These are phyloP conservation scores for Ciborinia camelliae DNA, from an alignment of 2,329 filamentous ascomycete species.

Conservation along the genomic window DNA sequence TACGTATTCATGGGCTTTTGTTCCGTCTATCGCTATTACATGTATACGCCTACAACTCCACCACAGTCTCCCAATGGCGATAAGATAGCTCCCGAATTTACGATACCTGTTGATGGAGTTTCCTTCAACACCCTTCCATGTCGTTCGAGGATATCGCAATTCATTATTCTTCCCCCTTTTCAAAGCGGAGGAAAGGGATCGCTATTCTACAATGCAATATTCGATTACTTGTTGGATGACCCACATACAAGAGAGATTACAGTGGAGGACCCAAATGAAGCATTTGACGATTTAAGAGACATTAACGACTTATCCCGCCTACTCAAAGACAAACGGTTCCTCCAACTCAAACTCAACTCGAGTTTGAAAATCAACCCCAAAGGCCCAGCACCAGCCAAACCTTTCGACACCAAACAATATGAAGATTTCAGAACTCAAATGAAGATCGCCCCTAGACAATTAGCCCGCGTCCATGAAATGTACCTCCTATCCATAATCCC, in stretches of 20 bases:
- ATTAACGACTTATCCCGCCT: constrained; percentile 68
- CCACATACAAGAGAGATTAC: constrained; percentile 72
- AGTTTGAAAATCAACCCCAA: constrained; percentile 48
- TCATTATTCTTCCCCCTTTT: constrained; percentile 84
- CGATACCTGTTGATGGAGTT: constrained; percentile 37
- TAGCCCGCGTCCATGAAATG: constrained; percentile 71
- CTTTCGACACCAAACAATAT: constrained; percentile 56
- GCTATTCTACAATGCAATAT: constrained; percentile 77
- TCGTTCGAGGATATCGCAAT: constrained; percentile 86
- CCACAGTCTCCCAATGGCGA: constrained; percentile 40
- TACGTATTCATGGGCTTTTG: constrained; percentile 87
- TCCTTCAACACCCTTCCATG: constrained; percentile 63
- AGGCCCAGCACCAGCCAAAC: constrained; percentile 48
- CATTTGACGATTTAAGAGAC: constrained; percentile 77
- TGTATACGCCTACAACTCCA: constrained; percentile 50
- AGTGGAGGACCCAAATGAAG: constrained; percentile 89
- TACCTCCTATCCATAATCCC: constrained; percentile 63
- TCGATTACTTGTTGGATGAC: constrained; percentile 62
- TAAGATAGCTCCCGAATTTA: constrained; percentile 43
- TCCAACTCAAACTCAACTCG: constrained; percentile 53
- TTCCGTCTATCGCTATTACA: constrained; percentile 85
- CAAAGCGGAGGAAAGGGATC: constrained; percentile 77
- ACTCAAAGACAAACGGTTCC: constrained; percentile 56
- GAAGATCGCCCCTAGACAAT: constrained; percentile 77
- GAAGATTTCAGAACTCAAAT: constrained; percentile 55